Evolutionary conservation across 2,329 filamentous ascomycete genomes (phyloP).

Genomic region (Sporothrix mexicana): DNA sequence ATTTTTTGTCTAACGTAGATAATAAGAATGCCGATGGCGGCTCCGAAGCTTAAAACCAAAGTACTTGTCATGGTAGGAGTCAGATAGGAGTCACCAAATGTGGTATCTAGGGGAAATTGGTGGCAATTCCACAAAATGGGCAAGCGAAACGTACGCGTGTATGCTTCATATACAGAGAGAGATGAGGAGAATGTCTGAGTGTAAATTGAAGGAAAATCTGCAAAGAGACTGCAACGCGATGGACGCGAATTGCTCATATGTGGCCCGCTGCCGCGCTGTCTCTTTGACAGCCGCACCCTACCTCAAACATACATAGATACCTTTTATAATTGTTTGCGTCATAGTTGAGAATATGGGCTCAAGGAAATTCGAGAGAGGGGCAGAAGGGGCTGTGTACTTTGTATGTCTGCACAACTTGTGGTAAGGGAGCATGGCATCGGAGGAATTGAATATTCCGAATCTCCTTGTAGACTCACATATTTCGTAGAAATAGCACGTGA

Average conservation of each 20-base stretch:
- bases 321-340: too few species aligned
- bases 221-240: not conserved
- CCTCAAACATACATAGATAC: too few species aligned
- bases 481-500: not conserved
- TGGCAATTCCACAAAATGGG: not conserved
- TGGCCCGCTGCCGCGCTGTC: not conserved
- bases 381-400: too few species aligned
- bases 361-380: too few species aligned
- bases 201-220: not conserved
- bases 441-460: too few species aligned
- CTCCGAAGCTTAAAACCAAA: not conserved
- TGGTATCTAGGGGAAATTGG: not conserved
- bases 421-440: too few species aligned
- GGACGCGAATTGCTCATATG: not conserved
- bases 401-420: too few species aligned
- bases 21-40: not conserved
- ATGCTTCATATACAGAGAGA: constrained; percentile 3
- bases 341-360: too few species aligned
- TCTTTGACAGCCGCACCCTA: not conserved
- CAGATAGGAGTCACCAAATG: too few species aligned
- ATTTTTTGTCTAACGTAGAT: not conserved
- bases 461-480: not conserved
- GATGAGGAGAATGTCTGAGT: not conserved
- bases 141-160: not conserved
- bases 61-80: too few species aligned